Conservation (phyloP, 352 stramenopile species). For the Phytophthora pseudosyringae region DNA sequence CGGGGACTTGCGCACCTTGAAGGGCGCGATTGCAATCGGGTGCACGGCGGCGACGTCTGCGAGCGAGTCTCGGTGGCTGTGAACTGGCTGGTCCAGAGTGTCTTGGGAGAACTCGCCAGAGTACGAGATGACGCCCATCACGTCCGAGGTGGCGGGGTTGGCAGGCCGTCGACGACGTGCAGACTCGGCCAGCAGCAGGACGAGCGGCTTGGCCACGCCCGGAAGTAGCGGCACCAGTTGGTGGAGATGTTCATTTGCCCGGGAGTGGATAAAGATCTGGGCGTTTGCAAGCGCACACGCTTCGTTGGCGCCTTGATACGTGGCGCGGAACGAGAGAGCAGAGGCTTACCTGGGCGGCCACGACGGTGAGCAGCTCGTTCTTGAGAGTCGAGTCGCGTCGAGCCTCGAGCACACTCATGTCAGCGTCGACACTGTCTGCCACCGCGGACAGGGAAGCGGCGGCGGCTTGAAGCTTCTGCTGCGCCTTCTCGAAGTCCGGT, state of each 20-base stretch:
- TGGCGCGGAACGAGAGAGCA: background rate
- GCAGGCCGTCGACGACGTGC: constrained; percentile 44
- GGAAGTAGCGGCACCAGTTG: constrained; percentile 77
- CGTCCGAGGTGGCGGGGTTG: constrained; percentile 54
- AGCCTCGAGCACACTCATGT: constrained; percentile 67
- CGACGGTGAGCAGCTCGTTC: constrained; percentile 80
- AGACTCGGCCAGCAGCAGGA: constrained; percentile 62
- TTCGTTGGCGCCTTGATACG: background rate
- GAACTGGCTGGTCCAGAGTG: constrained; percentile 57
- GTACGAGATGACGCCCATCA: constrained; percentile 71
- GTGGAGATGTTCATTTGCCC: constrained; percentile 72
- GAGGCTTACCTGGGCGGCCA: constrained; percentile 60
- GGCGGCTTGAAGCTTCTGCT: constrained; percentile 58
- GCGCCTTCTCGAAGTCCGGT: constrained; percentile 72
- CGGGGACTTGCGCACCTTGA: constrained; percentile 42
- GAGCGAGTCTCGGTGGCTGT: constrained; percentile 47
- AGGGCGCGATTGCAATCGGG: constrained; percentile 51
- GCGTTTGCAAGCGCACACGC: background rate
- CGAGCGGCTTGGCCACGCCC: constrained; percentile 63
- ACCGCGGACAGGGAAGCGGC: constrained; percentile 55
- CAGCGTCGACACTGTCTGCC: constrained; percentile 68
- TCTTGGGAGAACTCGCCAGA: constrained; percentile 47
- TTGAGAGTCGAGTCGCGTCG: constrained; percentile 71
- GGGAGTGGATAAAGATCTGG: constrained; percentile 69
- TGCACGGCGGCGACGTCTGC: constrained; percentile 56